These are phyloP conservation scores for Obelidium mucronatum DNA, from an alignment of 192 early-diverging fungal species.

Conservation along the genomic window DNA sequence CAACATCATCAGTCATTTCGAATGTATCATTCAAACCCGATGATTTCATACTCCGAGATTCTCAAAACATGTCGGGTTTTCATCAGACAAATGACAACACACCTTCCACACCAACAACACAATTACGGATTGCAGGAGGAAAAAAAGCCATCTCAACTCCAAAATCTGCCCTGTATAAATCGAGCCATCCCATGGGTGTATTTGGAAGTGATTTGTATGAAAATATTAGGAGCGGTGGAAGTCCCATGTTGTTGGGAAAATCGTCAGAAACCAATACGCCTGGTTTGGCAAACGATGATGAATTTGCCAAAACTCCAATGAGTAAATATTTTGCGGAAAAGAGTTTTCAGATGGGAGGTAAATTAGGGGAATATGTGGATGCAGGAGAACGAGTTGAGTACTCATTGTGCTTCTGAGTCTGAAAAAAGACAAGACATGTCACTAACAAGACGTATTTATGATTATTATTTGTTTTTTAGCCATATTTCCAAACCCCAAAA, in stretches of 20 bases:
- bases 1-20: not conserved
- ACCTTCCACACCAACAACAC: not conserved
- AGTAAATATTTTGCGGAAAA: constrained; percentile 31
- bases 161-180: not conserved
- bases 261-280: not conserved
- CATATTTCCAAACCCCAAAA: constrained; percentile 26
- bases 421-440: too few relatives aligned
- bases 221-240: constrained; percentile 1
- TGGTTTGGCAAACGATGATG: not conserved
- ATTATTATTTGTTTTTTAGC: not conserved
- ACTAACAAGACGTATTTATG: too few relatives aligned
- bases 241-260: not conserved
- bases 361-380: constrained; percentile 17
- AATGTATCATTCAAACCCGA: constrained; percentile 23
- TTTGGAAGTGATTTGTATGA: not conserved
- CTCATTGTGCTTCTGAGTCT: too few relatives aligned
- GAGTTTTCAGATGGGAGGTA: constrained; percentile 14
- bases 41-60: constrained; percentile 2
- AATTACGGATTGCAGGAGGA: not conserved
- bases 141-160: not conserved
- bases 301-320: constrained; percentile 24
- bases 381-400: not conserved
- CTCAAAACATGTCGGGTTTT: too few relatives aligned
- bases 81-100: too few relatives aligned
- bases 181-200: not conserved